Base-by-base conservation (phyloP, 2,329 filamentous ascomycete genomes). In the Hypoxylon sp. region DNA sequence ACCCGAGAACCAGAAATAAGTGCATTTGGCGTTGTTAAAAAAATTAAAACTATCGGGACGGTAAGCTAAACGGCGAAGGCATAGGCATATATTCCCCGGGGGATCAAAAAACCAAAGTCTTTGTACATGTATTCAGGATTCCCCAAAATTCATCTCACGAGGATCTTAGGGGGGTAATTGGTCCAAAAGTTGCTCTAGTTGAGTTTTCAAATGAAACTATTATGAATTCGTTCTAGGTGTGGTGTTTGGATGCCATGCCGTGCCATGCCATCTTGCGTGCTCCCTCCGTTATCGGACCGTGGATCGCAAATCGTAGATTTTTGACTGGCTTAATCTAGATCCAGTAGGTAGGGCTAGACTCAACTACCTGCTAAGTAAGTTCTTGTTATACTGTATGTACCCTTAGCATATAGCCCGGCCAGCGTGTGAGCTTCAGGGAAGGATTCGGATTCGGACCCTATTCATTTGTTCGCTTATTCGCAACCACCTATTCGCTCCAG, bases 1-100 rank as follows among this genome's bases (percentile, higher is more conserved):
- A 80, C 93, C 92, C 75, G 92, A 96, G 88, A 95, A 95, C 88
- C 89, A 92, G 84, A 91, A 92, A 84, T 93, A 91, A 86, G 70
- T 60, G 61, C 50, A 68, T 64, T 66, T 68, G 63, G 66, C 44
- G 55, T 69, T 62, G 56, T 58, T 59, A 57, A 49, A 63, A 44
- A 54, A 50, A 58, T 71, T 25, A 68, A 67, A 64, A 73, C 42
- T 55, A 66, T 70, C 69, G 70, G 69, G 56, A 72, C 64, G 73
- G 73, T 64, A 68, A 70, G 72, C 46, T 71, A 71, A 73, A 72
- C n/a, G 54, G 69, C 57, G 66, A 64, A 66, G 68, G 70, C 59
- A 72, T 67, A n/a, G n/a, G n/a, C n/a, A 75, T 37, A 37, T 27
- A 20, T 75, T 68, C 61, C 69, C 69, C 64, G 54, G 66, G 72